These are phyloP conservation scores for Epithele typhae DNA, from an alignment of 768 basidiomycete genomes.

Conservation along the genomic window DNA sequence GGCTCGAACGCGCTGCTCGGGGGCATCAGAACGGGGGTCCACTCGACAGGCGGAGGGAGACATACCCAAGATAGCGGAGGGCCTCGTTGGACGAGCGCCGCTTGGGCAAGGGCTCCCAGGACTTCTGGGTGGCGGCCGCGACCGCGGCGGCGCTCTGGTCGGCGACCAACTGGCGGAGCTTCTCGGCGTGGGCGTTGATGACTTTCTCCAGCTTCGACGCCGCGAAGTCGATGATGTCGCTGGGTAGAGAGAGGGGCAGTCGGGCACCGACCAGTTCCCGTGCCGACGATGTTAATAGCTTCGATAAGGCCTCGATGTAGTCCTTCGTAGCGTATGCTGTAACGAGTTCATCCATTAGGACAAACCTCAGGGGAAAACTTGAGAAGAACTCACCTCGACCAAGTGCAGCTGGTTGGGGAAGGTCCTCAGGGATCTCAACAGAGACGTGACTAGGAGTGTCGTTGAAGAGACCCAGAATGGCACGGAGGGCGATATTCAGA, in stretches of 20 bases:
- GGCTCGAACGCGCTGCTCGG: slow-evolving; percentile 2
- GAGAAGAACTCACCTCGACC: slow-evolving; percentile 7
- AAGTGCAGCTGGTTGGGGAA: slow-evolving; percentile 6
- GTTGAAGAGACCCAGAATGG: slow-evolving; percentile 10
- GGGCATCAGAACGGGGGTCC: background rate
- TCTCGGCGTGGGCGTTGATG: slow-evolving; percentile 10
- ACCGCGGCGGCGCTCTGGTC: slow-evolving; percentile 10
- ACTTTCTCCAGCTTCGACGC: slow-evolving; percentile 6
- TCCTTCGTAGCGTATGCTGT: slow-evolving; percentile 18
- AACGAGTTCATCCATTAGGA: background rate
- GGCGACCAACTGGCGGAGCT: slow-evolving; percentile 14
- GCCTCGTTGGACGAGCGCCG: slow-evolving; percentile 18
- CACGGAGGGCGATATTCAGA: slow-evolving; percentile 1
- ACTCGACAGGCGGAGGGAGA: background rate
- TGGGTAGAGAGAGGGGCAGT: slow-evolving; percentile 6
- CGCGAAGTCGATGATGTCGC: slow-evolving; percentile 7
- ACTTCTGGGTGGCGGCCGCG: background rate
- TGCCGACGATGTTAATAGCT: slow-evolving; percentile 6
- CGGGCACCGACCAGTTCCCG: slow-evolving; percentile 10
- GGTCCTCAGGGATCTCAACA: slow-evolving; percentile 12
- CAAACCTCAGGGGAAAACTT: too few relatives aligned
- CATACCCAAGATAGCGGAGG: too few relatives aligned
- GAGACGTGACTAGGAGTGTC: slow-evolving; percentile 6
- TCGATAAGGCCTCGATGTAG: slow-evolving; percentile 15
- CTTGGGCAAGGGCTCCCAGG: slow-evolving; percentile 16